Evolutionary conservation across 306 rosid species (phyloP).

Genomic region (Adenanthera pavonina): DNA sequence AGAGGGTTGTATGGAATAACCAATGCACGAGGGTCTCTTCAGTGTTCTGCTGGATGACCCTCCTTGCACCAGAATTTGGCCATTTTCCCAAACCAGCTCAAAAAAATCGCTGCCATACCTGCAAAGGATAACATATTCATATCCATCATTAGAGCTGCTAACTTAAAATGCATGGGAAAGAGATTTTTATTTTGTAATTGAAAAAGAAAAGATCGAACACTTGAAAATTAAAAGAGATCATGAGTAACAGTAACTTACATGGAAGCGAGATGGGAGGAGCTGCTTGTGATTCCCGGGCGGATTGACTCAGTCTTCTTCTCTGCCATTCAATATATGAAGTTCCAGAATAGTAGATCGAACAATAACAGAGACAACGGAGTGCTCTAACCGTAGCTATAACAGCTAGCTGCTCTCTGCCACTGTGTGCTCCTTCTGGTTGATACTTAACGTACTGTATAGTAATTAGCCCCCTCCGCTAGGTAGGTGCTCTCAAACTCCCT

Average conservation of each 20-base stretch:
- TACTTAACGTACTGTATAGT: not conserved
- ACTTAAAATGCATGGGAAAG: not conserved
- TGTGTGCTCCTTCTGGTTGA: not conserved
- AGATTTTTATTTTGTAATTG: not conserved
- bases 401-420: not conserved
- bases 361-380: not conserved
- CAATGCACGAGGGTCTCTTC: constrained; percentile 23
- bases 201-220: not conserved
- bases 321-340: constrained; percentile 26
- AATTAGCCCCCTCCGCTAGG: not conserved
- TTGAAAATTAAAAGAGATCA: constrained; percentile 6
- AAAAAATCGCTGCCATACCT: constrained; percentile 45
- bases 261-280: constrained; percentile 35
- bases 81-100: constrained; percentile 55
- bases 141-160: not conserved
- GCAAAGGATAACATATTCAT: constrained; percentile 17
- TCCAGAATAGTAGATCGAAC: constrained; percentile 14
- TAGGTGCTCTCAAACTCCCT: not conserved
- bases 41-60: constrained; percentile 24
- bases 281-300: constrained; percentile 33
- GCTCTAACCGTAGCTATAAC: not conserved
- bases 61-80: constrained; percentile 38
- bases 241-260: constrained; percentile 38
- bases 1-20: constrained; percentile 32
- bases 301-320: constrained; percentile 40